Evolutionary conservation across 2,329 filamentous ascomycete genomes (phyloP), one percentile per base, ranked within the genome.

Genomic region (Cladosporium velox): DNA sequence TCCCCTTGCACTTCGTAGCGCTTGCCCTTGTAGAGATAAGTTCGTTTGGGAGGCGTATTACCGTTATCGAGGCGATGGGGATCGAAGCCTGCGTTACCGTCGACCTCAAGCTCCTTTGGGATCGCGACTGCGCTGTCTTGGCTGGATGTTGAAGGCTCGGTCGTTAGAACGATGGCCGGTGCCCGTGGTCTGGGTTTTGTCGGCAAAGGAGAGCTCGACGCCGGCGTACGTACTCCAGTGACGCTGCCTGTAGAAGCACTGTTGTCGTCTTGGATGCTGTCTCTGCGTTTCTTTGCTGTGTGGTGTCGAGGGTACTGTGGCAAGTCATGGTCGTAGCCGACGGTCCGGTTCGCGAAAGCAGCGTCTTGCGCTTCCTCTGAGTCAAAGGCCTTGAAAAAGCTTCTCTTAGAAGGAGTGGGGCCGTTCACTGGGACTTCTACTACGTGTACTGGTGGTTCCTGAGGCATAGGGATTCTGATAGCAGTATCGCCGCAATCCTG

Each of bases 1-100:
- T 64, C 61, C 14, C 61, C 61, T 44, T 64, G 61, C 24, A 64
- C 61, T 24, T 64, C 61, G 38, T 64, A 64, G 5, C 61, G 61
- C 32, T 28, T 55, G 15, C 61, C 61, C 30, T 64, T 55, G 34
- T 57, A 64, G 26, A 34, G 34, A 26, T 64, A 64, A 28, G 61
- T 64, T 14, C 35, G 32, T 24, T 64, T 54, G 4, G 26, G 35
- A 38, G 35, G 32, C 6, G 32, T 44, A 26, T 30, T n/a, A 21
- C 26, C 35, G 26, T 32, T 47, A 4, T 30, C 57, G 28, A 38
- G 15, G 14, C 38, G 57, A 35, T 59, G 57, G 30, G 61, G 61
- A 8, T 64, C 61, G n/a, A 64, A 64, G 6, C 61, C 61, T 14
- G 61, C 61, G 24, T 64, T 64, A n/a, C 61, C 61, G 35, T 64